A percentile compares a stretch with the other conserved stretches of the same genome.
These are phyloP conservation scores for Blastobotrys arbuscula DNA, from an alignment of 1,139 yeast species.

Conservation along the genomic window DNA sequence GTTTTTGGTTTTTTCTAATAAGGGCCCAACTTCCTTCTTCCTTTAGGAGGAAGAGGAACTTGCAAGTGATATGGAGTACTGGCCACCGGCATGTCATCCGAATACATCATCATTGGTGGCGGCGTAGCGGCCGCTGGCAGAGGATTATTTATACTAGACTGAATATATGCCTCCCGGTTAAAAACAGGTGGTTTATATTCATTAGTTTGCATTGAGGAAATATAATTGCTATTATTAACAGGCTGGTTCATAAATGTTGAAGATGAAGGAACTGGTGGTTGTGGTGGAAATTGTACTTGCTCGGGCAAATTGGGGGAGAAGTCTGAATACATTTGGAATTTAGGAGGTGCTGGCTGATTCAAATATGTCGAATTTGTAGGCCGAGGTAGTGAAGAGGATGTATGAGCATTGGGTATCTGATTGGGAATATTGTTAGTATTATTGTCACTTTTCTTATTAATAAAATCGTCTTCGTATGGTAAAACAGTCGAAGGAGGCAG, in stretches of 20 bases:
- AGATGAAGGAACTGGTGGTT: not conserved
- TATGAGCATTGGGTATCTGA: not conserved
- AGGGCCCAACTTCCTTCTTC: not conserved
- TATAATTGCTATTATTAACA: not conserved
- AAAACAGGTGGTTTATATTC: conserved; percentile 13
- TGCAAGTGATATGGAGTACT: not conserved
- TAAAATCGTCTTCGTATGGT: conserved; percentile 13
- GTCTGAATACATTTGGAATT: conserved; percentile 17
- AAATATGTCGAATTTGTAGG: conserved; percentile 2
- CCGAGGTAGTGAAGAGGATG: not conserved
- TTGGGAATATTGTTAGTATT: not conserved
- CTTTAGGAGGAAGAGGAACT: not conserved
- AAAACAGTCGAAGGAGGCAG: conserved; percentile 13
- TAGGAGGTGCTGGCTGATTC: not conserved
- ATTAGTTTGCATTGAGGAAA: not conserved
- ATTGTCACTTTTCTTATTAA: not conserved
- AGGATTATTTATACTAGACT: not conserved
- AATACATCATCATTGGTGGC: conserved; percentile 10
- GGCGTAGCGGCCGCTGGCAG: conserved; percentile 4
- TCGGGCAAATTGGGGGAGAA: conserved; percentile 19
- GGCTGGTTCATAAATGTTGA: not conserved
- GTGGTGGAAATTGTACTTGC: not conserved
- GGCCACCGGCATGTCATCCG: conserved; percentile 12
- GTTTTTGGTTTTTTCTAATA: not conserved
- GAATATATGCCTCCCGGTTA: conserved; percentile 7